Conservation (phyloP, 208 protist genomes). For the Acanthamoeba royreba region DNA sequence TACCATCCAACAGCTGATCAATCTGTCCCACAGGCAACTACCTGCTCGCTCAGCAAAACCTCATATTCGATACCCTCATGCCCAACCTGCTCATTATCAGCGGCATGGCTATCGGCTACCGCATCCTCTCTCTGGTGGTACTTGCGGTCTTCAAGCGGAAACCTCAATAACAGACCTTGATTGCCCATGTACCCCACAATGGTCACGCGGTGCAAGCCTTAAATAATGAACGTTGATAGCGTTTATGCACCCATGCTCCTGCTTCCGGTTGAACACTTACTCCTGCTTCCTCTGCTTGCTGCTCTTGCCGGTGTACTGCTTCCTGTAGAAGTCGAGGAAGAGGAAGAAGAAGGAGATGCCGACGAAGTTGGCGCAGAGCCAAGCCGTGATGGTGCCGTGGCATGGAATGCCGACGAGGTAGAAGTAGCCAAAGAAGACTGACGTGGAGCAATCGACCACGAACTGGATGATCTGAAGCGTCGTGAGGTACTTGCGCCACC, state of each 20-base stretch:
- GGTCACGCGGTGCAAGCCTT: too few relatives aligned
- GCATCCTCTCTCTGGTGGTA: neutral
- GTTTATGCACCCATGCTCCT: too few relatives aligned
- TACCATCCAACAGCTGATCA: neutral
- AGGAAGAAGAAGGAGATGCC: neutral
- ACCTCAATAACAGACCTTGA: neutral
- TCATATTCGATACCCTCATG: neutral
- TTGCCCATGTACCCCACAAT: too few relatives aligned
- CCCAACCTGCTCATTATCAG: neutral
- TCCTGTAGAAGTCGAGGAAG: neutral
- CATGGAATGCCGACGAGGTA: neutral
- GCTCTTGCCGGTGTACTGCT: neutral
- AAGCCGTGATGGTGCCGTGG: neutral
- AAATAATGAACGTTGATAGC: too few relatives aligned
- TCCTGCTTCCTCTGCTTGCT: neutral
- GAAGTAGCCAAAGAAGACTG: neutral
- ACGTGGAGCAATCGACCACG: neutral
- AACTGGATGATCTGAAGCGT: neutral
- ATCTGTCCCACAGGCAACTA: neutral
- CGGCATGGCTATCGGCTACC: neutral
- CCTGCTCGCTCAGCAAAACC: neutral
- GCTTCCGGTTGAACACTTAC: neutral
- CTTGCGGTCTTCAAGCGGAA: neutral
- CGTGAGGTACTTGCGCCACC: slow-evolving; percentile 46
- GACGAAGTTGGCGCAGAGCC: neutral